Conservation (phyloP, 2,329 filamentous ascomycete genomes). For the Moelleriella libera region DNA sequence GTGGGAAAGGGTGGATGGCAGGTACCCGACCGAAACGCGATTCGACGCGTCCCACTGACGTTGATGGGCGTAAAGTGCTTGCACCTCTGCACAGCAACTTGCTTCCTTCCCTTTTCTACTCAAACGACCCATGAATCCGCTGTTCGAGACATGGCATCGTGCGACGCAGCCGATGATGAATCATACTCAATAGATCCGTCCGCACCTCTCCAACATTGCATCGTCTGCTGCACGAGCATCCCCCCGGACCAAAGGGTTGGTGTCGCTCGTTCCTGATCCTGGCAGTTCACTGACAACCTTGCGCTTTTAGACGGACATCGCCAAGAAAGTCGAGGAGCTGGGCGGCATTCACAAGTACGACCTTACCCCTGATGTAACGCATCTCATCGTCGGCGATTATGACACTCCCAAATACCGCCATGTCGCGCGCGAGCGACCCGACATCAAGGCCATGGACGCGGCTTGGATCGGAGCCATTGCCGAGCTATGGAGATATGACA, state of each 20-base stretch:
- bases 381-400: slow-evolving; percentile 80
- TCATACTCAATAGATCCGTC: slow-evolving; percentile 35
- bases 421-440: slow-evolving; percentile 76
- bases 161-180: slow-evolving; percentile 11
- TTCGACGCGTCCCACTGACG: no score
- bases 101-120: not conserved
- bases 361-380: slow-evolving; percentile 89
- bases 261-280: slow-evolving; percentile 7
- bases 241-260: slow-evolving; percentile 63
- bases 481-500: slow-evolving; percentile 68
- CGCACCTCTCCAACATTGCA: slow-evolving; percentile 53
- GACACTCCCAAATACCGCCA: slow-evolving; percentile 91
- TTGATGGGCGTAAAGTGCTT: no score
- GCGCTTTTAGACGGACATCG: slow-evolving; percentile 34
- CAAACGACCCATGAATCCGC: not conserved
- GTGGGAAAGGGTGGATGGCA: no score
- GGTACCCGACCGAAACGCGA: no score
- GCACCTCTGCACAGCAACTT: not conserved
- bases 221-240: slow-evolving; percentile 82
- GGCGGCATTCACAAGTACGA: slow-evolving; percentile 81
- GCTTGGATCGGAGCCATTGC: slow-evolving; percentile 75
- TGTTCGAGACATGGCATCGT: slow-evolving; percentile 14
- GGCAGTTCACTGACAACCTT: not conserved
- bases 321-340: slow-evolving; percentile 58
- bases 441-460: slow-evolving; percentile 71